These are phyloP conservation scores for Luvunga scandens DNA, from an alignment of 345 rosid genomes.

Conservation along the genomic window DNA sequence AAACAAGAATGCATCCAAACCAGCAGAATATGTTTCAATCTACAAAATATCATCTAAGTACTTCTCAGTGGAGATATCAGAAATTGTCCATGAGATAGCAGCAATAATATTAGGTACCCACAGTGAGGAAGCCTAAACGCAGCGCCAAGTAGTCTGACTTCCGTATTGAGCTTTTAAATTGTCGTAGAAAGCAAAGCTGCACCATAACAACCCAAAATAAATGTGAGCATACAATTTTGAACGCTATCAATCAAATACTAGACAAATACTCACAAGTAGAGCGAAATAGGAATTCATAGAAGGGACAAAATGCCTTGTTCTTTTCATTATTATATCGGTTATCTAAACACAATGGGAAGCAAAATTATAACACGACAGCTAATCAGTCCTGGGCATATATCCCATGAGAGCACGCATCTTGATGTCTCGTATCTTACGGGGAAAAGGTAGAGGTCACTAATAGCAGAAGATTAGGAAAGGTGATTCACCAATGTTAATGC, in stretches of 20 bases:
- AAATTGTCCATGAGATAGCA: neutral
- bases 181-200: slow-evolving; percentile 91
- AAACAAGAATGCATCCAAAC: no score
- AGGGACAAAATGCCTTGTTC: neutral
- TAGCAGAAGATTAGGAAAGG: neutral
- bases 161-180: slow-evolving; percentile 69
- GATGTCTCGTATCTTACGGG: neutral
- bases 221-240: neutral
- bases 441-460: neutral
- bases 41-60: no score
- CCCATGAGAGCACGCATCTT: neutral
- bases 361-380: no score
- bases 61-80: neutral
- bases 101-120: slow-evolving; percentile 36
- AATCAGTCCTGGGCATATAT: no score
- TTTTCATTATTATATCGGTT: neutral
- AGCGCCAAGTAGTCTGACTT: slow-evolving; percentile 90
- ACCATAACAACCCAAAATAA: neutral
- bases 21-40: no score
- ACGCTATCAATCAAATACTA: neutral
- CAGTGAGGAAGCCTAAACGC: slow-evolving; percentile 79
- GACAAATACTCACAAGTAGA: neutral
- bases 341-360: no score
- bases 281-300: neutral
- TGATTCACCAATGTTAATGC: neutral